Conservation (phyloP, 2,329 filamentous ascomycete species). For the Alternaria tenuissima region DNA sequence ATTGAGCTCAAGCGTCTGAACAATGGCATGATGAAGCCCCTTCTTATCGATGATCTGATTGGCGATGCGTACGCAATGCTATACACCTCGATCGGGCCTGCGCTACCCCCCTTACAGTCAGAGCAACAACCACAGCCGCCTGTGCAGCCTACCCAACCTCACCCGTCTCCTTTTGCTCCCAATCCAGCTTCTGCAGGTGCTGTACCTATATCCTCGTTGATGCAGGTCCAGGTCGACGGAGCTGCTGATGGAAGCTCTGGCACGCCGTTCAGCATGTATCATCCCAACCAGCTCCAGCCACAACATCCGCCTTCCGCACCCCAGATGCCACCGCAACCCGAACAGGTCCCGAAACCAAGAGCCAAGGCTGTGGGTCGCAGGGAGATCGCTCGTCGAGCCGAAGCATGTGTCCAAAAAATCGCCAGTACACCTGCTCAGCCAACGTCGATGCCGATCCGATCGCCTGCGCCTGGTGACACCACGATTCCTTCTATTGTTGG, state of each 20-base stretch:
- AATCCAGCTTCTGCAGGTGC: constrained; percentile 19
- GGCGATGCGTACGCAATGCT: constrained; percentile 85
- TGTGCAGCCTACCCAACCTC: constrained; percentile 17
- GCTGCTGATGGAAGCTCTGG: constrained; percentile 23
- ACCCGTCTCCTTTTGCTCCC: constrained; percentile 9
- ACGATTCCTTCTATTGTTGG: constrained; percentile 22
- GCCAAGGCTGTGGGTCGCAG: constrained; percentile 67
- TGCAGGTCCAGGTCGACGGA: constrained; percentile 46
- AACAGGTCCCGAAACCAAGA: constrained; percentile 43
- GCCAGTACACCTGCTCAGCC: constrained; percentile 38
- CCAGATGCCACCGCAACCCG: constrained; percentile 28
- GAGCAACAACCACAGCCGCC: constrained; percentile 44
- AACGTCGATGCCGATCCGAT: constrained; percentile 48
- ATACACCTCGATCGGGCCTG: constrained; percentile 71
- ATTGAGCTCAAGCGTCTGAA: constrained; percentile 82
- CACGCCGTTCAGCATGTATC: constrained; percentile 37
- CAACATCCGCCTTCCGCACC: constrained; percentile 23
- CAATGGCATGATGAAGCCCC: constrained; percentile 83
- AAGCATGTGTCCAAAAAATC: constrained; percentile 60
- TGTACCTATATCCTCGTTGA: constrained; percentile 42
- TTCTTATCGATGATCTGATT: constrained; percentile 90
- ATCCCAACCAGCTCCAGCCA: constrained; percentile 36
- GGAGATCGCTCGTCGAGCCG: constrained; percentile 67
- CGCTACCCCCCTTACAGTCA: constrained; percentile 61
- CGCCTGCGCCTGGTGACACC: constrained; percentile 30